Conservation (phyloP, 768 basidiomycete species). For the Tremella fuciformis region DNA sequence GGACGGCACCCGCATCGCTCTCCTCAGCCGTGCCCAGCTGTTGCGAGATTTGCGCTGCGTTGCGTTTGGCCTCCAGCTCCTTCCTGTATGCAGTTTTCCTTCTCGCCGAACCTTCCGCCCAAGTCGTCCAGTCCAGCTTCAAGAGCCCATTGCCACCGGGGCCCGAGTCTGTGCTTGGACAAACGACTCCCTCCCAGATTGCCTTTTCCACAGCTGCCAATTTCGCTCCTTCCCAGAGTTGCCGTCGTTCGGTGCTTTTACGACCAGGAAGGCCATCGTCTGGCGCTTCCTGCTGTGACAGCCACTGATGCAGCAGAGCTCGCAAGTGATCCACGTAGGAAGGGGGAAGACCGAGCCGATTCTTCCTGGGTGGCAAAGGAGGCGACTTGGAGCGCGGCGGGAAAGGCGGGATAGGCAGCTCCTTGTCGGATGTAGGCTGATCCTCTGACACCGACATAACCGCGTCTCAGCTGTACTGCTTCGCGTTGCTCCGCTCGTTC, state of each 20-base stretch:
- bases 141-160: conserved; percentile 16
- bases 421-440: not conserved
- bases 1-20: not conserved
- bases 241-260: conserved; percentile 4
- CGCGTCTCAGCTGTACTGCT: no score
- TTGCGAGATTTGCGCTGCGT: not conserved
- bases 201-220: conserved; percentile 28
- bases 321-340: conserved; percentile 33
- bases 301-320: conserved; percentile 35
- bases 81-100: conserved; percentile 23
- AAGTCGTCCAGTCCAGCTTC: conserved; percentile 30
- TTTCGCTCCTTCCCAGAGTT: conserved; percentile 26
- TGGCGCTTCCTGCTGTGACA: conserved; percentile 26
- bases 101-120: conserved; percentile 12
- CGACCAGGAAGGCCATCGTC: conserved; percentile 23
- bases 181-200: conserved; percentile 27
- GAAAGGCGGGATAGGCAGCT: not conserved
- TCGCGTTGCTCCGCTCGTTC: no score
- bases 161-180: conserved; percentile 1
- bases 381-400: conserved; percentile 21
- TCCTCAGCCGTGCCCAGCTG: conserved; percentile 3
- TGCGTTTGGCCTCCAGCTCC: not conserved
- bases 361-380: conserved; percentile 37
- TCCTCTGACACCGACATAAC: no score
- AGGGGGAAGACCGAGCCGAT: conserved; percentile 34